phyloP scores from a whole-genome alignment of 2,329 filamentous ascomycete genomes.

The Plenodomus biglobosus region DNA sequence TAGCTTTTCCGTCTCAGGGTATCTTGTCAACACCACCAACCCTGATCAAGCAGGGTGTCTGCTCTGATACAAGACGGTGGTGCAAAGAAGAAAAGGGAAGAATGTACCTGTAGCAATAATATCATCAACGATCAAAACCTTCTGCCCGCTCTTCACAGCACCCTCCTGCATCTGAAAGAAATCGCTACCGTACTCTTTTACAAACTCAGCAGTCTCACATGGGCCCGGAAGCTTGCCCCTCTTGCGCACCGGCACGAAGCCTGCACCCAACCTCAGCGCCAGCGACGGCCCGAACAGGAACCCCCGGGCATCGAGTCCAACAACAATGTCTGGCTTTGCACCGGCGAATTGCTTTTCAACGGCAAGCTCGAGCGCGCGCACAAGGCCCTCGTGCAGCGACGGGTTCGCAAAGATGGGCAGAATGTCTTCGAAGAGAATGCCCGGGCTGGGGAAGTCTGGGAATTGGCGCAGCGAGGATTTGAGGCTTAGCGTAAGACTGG shows the following conservation, averaged over 20 bases:
- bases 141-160: constrained; percentile 81
- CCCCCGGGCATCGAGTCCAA: constrained; percentile 90
- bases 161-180: constrained; percentile 94
- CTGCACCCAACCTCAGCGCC: constrained; percentile 77
- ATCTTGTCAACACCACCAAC: neutral
- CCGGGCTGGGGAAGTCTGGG: constrained; percentile 86
- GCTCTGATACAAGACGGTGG: neutral
- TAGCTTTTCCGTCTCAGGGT: constrained; percentile 4
- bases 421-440: constrained; percentile 97
- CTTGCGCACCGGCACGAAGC: constrained; percentile 93
- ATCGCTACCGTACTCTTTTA: constrained; percentile 96
- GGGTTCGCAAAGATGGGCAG: constrained; percentile 89
- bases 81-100: neutral
- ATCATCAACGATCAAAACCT: constrained; percentile 91
- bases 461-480: constrained; percentile 77
- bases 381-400: constrained; percentile 70
- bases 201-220: constrained; percentile 79
- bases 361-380: constrained; percentile 84
- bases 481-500: constrained; percentile 66
- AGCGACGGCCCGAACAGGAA: constrained; percentile 93
- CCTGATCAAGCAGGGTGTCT: neutral
- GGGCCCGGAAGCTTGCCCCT: constrained; percentile 92
- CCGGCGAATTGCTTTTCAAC: constrained; percentile 63
- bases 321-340: constrained; percentile 77
- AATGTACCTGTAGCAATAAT: constrained; percentile 94